Conservation (phyloP, 148 eudicot genomes). For the Beta vulgaris region DNA sequence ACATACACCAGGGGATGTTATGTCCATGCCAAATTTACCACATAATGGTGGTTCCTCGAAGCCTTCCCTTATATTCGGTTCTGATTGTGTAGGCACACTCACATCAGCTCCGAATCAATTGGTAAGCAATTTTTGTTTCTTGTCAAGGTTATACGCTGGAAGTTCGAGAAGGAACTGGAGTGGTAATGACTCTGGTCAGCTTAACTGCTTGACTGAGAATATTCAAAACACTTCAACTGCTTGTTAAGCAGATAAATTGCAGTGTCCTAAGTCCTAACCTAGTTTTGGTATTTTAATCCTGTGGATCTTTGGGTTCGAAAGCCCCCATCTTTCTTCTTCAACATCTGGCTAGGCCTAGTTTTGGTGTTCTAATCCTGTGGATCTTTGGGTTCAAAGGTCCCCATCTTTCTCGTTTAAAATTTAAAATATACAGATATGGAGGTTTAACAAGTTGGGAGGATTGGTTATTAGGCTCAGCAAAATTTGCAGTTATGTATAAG, state of each 20-base stretch:
- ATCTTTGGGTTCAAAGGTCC: no score
- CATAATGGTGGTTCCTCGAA: conserved; percentile 51
- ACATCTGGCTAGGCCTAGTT: no score
- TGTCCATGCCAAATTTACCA: conserved; percentile 63
- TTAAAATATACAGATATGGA: no score
- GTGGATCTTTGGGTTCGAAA: background rate
- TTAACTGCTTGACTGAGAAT: background rate
- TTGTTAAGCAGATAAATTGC: background rate
- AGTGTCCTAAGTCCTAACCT: background rate
- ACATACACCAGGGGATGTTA: conserved; percentile 75
- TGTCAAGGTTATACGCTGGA: background rate
- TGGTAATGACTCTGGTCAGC: background rate
- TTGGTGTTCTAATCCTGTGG: no score
- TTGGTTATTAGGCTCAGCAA: no score
- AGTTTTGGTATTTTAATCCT: background rate
- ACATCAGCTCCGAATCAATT: conserved; percentile 47
- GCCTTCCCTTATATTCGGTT: conserved; percentile 40
- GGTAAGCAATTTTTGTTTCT: conserved; percentile 33
- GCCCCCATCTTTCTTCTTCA: background rate
- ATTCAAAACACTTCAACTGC: background rate
- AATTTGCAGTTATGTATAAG: no score
- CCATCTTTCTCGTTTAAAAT: no score
- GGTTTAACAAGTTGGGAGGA: no score
- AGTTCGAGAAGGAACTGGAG: background rate
- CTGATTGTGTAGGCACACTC: conserved; percentile 40